Evolutionary conservation across 805 yeast genomes (phyloP).

Genomic region (Zygoascus bituminiphila): DNA sequence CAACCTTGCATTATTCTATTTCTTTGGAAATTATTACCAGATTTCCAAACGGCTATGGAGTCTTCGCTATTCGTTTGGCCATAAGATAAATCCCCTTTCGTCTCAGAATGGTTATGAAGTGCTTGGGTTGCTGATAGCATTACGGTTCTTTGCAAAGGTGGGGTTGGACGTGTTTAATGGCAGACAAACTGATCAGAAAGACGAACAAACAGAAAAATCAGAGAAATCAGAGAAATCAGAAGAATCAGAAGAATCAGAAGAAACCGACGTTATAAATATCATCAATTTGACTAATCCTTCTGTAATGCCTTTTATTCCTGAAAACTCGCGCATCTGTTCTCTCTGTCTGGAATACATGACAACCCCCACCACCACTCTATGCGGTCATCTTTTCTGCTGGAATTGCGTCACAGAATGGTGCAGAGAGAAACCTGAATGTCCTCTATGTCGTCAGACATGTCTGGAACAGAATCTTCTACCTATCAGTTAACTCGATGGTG

Average conservation of each 20-base stretch:
- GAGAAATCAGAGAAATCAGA: constrained; percentile 5
- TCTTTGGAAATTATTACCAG: constrained; percentile 74
- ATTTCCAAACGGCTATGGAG: constrained; percentile 72
- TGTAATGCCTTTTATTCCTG: constrained; percentile 60
- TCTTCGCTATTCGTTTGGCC: constrained; percentile 52
- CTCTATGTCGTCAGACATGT: constrained; percentile 72
- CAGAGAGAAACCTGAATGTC: constrained; percentile 81
- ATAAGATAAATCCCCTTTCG: constrained; percentile 24
- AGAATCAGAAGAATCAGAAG: constrained; percentile 8
- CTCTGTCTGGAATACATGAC: constrained; percentile 73
- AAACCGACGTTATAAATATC: constrained; percentile 5
- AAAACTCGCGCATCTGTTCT: constrained; percentile 66
- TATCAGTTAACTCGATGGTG: constrained; percentile 26
- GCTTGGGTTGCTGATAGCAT: constrained; percentile 40
- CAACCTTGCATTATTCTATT: constrained; percentile 76
- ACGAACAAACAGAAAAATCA: constrained; percentile 10
- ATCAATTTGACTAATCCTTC: constrained; percentile 38
- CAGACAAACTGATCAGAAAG: constrained; percentile 8
- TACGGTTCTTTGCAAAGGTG: constrained; percentile 20
- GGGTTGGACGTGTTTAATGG: not conserved
- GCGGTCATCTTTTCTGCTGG: constrained; percentile 96
- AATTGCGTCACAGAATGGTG: constrained; percentile 84
- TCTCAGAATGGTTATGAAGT: constrained; percentile 51
- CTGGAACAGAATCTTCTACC: constrained; percentile 57
- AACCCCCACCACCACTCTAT: constrained; percentile 76